A percentile compares a stretch with the other conserved stretches of the same genome.
These are phyloP conservation scores for Poteriospumella lacustris DNA, from an alignment of 108 stramenopile species.

Conservation along the genomic window DNA sequence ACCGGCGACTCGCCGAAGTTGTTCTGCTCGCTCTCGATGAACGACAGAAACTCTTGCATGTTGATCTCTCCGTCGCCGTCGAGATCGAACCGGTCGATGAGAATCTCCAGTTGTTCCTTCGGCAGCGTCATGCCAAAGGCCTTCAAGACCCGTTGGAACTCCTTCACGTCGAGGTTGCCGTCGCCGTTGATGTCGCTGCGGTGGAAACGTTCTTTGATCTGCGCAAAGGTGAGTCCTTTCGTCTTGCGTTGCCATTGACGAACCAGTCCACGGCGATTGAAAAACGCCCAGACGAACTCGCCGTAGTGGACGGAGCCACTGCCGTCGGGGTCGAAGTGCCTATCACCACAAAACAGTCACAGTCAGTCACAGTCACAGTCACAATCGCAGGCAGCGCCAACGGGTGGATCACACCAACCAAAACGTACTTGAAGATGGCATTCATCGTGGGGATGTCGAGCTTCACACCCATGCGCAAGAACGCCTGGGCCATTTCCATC, in stretches of 20 bases:
- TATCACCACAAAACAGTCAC: too few relatives aligned
- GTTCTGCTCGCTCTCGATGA: neutral
- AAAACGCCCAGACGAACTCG: constrained; percentile 20
- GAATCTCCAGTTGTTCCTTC: neutral
- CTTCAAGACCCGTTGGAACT: neutral
- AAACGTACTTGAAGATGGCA: constrained; percentile 2
- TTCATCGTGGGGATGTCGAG: neutral
- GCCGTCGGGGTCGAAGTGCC: constrained; percentile 4
- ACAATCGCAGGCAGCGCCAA: neutral
- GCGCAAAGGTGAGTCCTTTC: neutral
- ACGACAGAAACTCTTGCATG: constrained; percentile 9
- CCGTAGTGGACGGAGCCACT: neutral
- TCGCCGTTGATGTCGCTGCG: constrained; percentile 17
- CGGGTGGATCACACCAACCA: neutral
- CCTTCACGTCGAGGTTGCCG: neutral
- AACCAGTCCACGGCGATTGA: constrained; percentile 9
- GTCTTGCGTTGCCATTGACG: constrained; percentile 9
- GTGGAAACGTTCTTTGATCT: neutral
- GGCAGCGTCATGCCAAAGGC: neutral
- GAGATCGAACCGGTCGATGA: constrained; percentile 18
- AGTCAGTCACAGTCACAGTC: neutral
- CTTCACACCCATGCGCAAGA: neutral
- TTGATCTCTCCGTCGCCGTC: constrained; percentile 26
- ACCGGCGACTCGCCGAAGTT: too few relatives aligned
- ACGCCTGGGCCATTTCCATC: constrained; percentile 11